These are phyloP conservation scores for Tillandsia fasciculata DNA, from an alignment of 176 grass and related monocot genomes.

Conservation along the genomic window DNA sequence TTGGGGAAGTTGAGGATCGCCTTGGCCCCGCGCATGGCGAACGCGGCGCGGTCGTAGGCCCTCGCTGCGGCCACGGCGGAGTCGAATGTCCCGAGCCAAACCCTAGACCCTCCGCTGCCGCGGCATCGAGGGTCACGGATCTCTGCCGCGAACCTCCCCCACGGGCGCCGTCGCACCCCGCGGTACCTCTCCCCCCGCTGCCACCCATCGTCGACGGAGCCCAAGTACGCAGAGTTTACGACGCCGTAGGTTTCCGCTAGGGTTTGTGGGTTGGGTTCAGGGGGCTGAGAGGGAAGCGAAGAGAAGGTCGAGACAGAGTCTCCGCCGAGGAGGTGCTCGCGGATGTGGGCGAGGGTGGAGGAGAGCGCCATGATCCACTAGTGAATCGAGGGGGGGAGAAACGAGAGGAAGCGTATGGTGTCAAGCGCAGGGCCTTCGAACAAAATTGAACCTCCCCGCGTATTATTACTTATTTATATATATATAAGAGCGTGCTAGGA, in stretches of 20 bases:
- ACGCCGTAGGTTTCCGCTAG: background rate
- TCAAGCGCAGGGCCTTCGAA: no score
- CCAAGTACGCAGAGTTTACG: background rate
- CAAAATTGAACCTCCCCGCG: no score
- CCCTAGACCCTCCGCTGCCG: constrained; percentile 48
- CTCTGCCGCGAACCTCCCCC: constrained; percentile 89
- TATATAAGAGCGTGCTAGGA: no score
- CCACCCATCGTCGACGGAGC: constrained; percentile 32
- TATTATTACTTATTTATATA: no score
- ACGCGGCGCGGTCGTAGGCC: constrained; percentile 63
- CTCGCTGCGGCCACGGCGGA: constrained; percentile 49
- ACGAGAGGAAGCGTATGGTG: no score
- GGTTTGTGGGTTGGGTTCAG: background rate
- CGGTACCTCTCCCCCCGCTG: constrained; percentile 25
- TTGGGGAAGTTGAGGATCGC: constrained; percentile 88
- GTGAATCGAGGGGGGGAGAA: no score
- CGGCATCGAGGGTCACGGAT: constrained; percentile 70
- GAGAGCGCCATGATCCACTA: background rate
- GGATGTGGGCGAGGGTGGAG: constrained; percentile 2
- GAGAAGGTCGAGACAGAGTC: background rate
- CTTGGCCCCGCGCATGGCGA: constrained; percentile 59
- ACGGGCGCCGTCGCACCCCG: constrained; percentile 10
- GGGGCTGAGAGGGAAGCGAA: background rate
- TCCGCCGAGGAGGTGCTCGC: background rate
- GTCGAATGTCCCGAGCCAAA: constrained; percentile 81